Evolutionary conservation across 257 asterid species (phyloP).

Genomic region (Coffea canephora): DNA sequence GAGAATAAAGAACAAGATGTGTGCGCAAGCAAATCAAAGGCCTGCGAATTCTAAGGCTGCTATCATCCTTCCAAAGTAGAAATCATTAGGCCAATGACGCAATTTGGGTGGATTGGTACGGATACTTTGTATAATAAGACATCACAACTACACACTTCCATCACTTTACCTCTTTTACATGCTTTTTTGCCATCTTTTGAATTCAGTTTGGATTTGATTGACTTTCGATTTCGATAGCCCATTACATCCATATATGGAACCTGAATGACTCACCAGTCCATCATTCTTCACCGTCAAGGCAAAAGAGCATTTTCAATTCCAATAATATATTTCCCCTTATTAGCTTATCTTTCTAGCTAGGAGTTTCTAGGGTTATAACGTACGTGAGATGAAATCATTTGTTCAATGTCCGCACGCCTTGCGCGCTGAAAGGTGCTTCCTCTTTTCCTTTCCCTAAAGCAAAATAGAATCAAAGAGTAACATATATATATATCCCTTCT

Average conservation of each 20-base stretch:
- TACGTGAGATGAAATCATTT: background rate
- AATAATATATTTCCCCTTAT: background rate
- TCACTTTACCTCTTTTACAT: background rate
- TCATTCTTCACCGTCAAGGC: background rate
- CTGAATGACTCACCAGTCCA: background rate
- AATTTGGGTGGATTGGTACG: background rate
- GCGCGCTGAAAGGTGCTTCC: background rate
- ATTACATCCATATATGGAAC: background rate
- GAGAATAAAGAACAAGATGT: background rate
- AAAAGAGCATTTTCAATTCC: background rate
- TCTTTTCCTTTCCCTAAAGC: background rate
- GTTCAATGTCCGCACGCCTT: background rate
- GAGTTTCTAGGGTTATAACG: background rate
- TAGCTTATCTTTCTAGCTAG: too few relatives aligned
- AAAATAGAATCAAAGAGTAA: background rate
- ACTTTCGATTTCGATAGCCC: background rate
- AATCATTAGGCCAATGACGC: background rate
- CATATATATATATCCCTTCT: background rate
- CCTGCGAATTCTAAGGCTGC: background rate
- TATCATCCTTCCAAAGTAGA: background rate
- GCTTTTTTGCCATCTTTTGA: constrained; percentile 6
- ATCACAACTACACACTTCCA: background rate
- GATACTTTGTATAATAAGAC: background rate
- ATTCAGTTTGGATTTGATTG: constrained; percentile 2
- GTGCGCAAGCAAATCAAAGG: background rate